Percentiles rank a stretch among this genome's conserved stretches.
Conservation (phyloP, 2,329 filamentous ascomycete genomes). For the Hymenoscyphus linearis region DNA sequence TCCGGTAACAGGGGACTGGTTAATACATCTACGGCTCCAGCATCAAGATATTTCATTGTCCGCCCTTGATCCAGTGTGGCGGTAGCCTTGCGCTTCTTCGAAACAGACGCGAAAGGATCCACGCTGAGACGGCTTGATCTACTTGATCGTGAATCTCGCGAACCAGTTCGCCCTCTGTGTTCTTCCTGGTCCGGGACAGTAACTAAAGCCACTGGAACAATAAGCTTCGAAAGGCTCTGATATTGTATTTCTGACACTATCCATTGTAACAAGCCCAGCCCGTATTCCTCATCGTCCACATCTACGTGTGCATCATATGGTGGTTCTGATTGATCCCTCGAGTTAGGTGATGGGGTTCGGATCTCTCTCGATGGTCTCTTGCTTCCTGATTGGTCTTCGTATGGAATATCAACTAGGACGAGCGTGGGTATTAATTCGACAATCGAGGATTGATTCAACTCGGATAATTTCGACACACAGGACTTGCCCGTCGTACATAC, state of each 20-base stretch:
- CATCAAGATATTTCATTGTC: constrained; percentile 71
- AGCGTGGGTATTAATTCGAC: constrained; percentile 47
- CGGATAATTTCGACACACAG: constrained; percentile 46
- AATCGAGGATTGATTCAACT: constrained; percentile 42
- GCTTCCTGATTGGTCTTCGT: constrained; percentile 33
- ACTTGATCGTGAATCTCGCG: constrained; percentile 17
- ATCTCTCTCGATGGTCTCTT: constrained; percentile 30
- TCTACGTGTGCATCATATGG: constrained; percentile 33
- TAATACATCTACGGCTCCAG: constrained; percentile 82
- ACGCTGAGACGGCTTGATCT: constrained; percentile 18
- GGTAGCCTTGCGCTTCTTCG: constrained; percentile 29
- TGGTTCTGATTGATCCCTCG: constrained; percentile 35
- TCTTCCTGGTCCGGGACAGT: constrained; percentile 31
- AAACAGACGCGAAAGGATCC: constrained; percentile 13
- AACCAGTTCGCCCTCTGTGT: constrained; percentile 18
- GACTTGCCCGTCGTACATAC: constrained; percentile 47
- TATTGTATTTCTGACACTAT: constrained; percentile 45
- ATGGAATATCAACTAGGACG: constrained; percentile 48
- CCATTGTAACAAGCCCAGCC: constrained; percentile 41
- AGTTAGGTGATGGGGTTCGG: constrained; percentile 30
- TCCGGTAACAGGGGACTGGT: constrained; percentile 71
- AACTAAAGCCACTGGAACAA: constrained; percentile 42
- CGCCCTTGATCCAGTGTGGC: constrained; percentile 43
- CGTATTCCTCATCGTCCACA: constrained; percentile 41
- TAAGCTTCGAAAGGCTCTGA: constrained; percentile 42